Evolutionary conservation across 768 basidiomycete genomes (phyloP).

Genomic region (Candolleomyces efflorescens): DNA sequence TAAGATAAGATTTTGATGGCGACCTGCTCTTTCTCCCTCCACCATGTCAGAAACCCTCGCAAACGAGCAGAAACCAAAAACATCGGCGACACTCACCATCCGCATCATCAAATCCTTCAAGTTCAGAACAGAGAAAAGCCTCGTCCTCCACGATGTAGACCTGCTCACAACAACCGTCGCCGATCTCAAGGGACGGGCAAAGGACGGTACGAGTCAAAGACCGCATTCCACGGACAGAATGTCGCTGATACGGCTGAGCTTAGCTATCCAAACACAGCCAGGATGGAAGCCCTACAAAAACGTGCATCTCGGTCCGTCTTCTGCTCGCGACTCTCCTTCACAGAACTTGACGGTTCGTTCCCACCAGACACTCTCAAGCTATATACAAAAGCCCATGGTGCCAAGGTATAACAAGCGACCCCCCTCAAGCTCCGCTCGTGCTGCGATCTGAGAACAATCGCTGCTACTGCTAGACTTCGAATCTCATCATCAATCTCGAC

Average conservation of each 20-base stretch:
- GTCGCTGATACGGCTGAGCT: neutral
- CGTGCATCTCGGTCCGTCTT: constrained; percentile 56
- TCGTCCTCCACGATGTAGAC: constrained; percentile 81
- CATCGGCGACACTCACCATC: constrained; percentile 81
- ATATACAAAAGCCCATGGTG: constrained; percentile 91
- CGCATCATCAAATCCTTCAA: constrained; percentile 94
- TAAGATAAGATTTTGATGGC: constrained; percentile 9
- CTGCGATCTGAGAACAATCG: neutral
- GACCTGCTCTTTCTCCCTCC: neutral
- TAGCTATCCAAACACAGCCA: constrained; percentile 68
- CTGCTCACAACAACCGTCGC: constrained; percentile 77
- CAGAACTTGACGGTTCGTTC: neutral
- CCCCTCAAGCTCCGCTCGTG: neutral
- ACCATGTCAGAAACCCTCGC: constrained; percentile 35
- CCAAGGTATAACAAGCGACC: constrained; percentile 57
- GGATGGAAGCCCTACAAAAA: constrained; percentile 90
- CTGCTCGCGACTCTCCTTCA: neutral
- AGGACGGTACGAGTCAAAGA: constrained; percentile 46
- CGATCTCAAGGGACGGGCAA: constrained; percentile 67
- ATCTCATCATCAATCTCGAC: constrained; percentile 97
- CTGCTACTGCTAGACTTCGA: constrained; percentile 65
- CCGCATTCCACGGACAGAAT: neutral
- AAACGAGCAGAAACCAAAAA: constrained; percentile 62
- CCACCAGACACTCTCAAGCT: constrained; percentile 87
- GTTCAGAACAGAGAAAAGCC: constrained; percentile 83